Evolutionary conservation across 257 asterid genomes (phyloP).

Genomic region (Capsicum rhomboideum): DNA sequence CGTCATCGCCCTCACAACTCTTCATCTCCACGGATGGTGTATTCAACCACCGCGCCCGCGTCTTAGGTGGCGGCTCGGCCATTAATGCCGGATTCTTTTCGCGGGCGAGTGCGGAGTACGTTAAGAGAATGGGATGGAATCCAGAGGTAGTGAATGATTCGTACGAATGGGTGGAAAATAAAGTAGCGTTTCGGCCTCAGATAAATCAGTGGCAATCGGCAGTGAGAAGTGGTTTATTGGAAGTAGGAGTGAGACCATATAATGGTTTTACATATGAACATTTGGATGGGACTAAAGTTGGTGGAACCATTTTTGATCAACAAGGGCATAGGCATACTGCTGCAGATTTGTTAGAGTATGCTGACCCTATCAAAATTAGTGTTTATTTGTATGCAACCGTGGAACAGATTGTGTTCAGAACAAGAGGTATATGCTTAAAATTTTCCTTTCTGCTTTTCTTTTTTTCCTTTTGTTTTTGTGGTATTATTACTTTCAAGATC

Average conservation of each 20-base stretch:
- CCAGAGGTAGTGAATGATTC: slow-evolving; percentile 39
- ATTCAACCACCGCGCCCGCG: slow-evolving; percentile 63
- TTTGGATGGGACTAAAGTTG: slow-evolving; percentile 59
- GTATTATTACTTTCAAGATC: neutral
- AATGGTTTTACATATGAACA: slow-evolving; percentile 54
- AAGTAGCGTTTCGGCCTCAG: slow-evolving; percentile 51
- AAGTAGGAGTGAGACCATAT: slow-evolving; percentile 47
- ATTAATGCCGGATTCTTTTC: slow-evolving; percentile 79
- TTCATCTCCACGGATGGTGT: slow-evolving; percentile 83
- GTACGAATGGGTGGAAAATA: slow-evolving; percentile 70
- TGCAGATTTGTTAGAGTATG: slow-evolving; percentile 74
- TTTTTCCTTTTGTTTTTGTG: no score
- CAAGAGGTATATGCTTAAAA: slow-evolving; percentile 21
- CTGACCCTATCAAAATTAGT: slow-evolving; percentile 28
- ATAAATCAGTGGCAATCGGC: slow-evolving; percentile 63
- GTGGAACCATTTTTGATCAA: slow-evolving; percentile 60
- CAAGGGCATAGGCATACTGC: slow-evolving; percentile 64
- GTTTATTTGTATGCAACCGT: slow-evolving; percentile 54
- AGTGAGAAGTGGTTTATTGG: slow-evolving; percentile 53
- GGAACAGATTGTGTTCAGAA: slow-evolving; percentile 36
- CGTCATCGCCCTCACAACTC: slow-evolving; percentile 48
- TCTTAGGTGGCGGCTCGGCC: slow-evolving; percentile 73
- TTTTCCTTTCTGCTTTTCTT: neutral
- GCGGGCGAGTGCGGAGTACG: slow-evolving; percentile 34
- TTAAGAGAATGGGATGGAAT: slow-evolving; percentile 47